Conservation (phyloP, 257 asterid genomes). For the Plantago elongata region DNA sequence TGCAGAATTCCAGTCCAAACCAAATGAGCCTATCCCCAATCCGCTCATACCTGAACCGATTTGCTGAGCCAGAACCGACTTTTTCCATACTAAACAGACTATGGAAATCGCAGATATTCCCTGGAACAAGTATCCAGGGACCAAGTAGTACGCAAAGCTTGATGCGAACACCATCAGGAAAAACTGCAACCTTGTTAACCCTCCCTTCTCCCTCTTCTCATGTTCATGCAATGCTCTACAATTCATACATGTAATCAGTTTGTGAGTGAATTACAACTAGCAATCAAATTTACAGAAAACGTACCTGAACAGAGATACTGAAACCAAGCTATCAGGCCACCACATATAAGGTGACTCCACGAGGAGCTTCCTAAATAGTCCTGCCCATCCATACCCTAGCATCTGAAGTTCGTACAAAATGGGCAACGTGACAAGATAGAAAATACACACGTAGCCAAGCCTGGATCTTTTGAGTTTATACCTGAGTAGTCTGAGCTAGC, state of each 20-base stretch:
- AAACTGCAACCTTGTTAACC: conserved; percentile 50
- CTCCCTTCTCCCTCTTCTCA: conserved; percentile 49
- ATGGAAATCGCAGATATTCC: conserved; percentile 37
- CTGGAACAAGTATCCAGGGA: conserved; percentile 47
- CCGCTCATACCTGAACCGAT: conserved; percentile 56
- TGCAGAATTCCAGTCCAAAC: conserved; percentile 47
- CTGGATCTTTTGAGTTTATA: neutral
- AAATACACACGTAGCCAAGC: neutral
- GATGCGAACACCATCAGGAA: conserved; percentile 33
- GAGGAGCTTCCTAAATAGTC: conserved; percentile 41
- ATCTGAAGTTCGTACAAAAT: conserved; percentile 25
- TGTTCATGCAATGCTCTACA: conserved; percentile 52
- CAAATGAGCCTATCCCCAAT: conserved; percentile 48
- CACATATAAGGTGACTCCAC: conserved; percentile 77
- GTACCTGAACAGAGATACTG: conserved; percentile 50
- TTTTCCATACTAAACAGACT: conserved; percentile 32
- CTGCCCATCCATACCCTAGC: conserved; percentile 87
- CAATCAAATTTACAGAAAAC: no score
- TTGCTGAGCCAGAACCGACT: conserved; percentile 40
- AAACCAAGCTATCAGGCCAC: conserved; percentile 71
- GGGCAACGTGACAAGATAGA: no score
- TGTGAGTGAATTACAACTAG: no score
- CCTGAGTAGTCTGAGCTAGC: conserved; percentile 59
- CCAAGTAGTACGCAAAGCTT: conserved; percentile 60
- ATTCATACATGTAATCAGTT: no score